Base-by-base conservation (phyloP, 345 rosid genomes). In the Combretum micranthum region DNA sequence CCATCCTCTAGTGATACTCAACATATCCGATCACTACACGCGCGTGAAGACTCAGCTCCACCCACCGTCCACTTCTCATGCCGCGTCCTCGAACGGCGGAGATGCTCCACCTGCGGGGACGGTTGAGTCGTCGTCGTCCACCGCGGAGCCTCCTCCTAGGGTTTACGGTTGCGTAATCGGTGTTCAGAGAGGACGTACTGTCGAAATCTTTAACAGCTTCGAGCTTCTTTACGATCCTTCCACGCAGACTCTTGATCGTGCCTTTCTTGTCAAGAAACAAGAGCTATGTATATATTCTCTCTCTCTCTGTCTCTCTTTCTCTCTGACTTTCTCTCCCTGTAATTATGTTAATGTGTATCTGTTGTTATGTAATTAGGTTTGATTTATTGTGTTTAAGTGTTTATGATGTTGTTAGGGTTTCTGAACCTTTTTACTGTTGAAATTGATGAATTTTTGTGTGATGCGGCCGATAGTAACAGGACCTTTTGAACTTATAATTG, bases 181-280 rank as follows among this genome's bases (percentile, higher is more conserved):
- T 5, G 79, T 85, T 22, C 99, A 92, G 69, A 83, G 81, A 55
- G 99, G 97, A 15, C 95, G 97, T 12, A 86, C 91, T 22, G 95
- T 92, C 13, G 98, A 88, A 87, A 84, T 92, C 77, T 92, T 92
- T 75, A 92, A 92, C 66, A 92, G 98, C 69, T 92, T 92, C 66
- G 98, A 92, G 85, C 91, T 92, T 58, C 77, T 92, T 17, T 84
- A 69, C 20, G 98, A 88, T 72, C 83, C 95, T 16, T 6, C 61
- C 2, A 70, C 83, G 17, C 65, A 83, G 6, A 74, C 85, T 22
- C 97, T 92, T 39, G 97, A 92, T 66, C 93, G 97, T 39, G 55
- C 85, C 22, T 92, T 92, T 78, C 90, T 92, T 53, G 86, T 77
- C 74, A 92, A 92, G 91, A 92, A 92, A 78, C 98, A 92, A 66